These are phyloP conservation scores for Clavispora santaluciae DNA, from an alignment of 805 yeast species.

Conservation along the genomic window DNA sequence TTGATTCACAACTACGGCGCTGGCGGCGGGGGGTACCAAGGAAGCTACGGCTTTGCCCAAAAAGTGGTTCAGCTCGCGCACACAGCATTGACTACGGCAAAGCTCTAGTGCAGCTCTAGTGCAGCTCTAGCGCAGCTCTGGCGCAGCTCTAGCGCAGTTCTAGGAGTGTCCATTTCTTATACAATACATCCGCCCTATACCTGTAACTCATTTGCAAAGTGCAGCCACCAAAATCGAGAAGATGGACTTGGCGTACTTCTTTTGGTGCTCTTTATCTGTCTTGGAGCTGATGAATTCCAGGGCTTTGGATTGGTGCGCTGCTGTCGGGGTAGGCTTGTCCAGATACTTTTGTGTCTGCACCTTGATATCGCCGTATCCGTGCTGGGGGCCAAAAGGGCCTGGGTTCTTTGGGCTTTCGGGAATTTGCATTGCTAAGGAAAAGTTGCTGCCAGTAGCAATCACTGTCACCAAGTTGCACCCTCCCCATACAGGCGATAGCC, in stretches of 20 bases:
- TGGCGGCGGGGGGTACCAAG: conserved; percentile 39
- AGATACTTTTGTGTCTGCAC: conserved; percentile 27
- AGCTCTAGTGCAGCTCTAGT: no score
- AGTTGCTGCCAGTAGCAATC: not conserved
- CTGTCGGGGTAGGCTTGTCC: conserved; percentile 32
- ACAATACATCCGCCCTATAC: no score
- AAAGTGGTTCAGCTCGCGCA: conserved; percentile 33
- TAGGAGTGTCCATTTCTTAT: no score
- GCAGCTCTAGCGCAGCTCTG: no score
- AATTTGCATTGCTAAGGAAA: conserved; percentile 11
- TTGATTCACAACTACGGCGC: conserved; percentile 67
- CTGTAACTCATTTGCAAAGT: conserved; percentile 15
- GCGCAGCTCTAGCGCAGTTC: no score
- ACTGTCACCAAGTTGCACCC: not conserved
- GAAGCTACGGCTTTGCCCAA: conserved; percentile 60
- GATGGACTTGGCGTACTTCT: conserved; percentile 25
- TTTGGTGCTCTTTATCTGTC: conserved; percentile 29
- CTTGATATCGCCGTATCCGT: conserved; percentile 28
- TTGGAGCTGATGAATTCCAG: conserved; percentile 23
- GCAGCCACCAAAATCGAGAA: conserved; percentile 19
- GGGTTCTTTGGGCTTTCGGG: conserved; percentile 29
- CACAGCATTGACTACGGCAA: conserved; percentile 1
- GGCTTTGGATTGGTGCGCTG: conserved; percentile 22
- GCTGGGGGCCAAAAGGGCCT: conserved; percentile 24
- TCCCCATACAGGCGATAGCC: not conserved